Evolutionary conservation across 495 filamentous ascomycete species (phyloP), one percentile per base, ranked within the genome.

Genomic region (Talaromyces nanjingensis): DNA sequence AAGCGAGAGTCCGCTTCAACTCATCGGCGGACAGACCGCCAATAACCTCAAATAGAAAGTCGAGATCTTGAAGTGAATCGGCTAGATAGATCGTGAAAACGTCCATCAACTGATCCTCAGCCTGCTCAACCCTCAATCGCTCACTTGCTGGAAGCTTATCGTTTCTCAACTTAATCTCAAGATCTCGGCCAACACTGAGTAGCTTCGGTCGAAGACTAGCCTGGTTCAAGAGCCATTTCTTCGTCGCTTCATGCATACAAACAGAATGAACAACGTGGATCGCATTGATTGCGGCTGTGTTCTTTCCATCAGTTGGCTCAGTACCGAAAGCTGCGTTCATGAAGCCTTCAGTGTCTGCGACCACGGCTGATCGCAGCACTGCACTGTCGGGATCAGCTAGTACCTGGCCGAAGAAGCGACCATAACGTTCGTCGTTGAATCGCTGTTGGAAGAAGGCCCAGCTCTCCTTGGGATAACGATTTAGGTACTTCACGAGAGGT

Each of bases 331-430:
- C 88, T 37, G 83, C 81, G 18, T 84, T 79, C 59, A 84, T 81
- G 47, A 97, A 83, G 6, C 79, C 80, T 18, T 92, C 85, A 9
- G 91, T 83, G 65, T 96, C 90, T 22, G 83, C 81, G 22, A 87
- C 85, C 4, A 96, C 86, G 8, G 86, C 85, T 53, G 89, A 84
- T 37, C 96, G 85, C 39, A 98, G 77, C 2, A 86, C 80, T 52
- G 84, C 87, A 70, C 91, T 94, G 27, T 86, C 86, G 1, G 87
- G 81, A 66, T 97, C 84, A 2, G 83, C 83, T 27, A 98, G 80
- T n/a, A 96, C 84, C 70, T 99, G 96, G 8, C 91, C 90, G 60
- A 98, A 88, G 74, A 99, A 93, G n/a, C 96, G 87, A 14, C 96
- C 94, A 68, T 94, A 94, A 54, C 86, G 87, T 69, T 90, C 81